Evolutionary conservation across 225 moss, liverwort and hornwort species (phyloP).

Genomic region (Neckera pumila): DNA sequence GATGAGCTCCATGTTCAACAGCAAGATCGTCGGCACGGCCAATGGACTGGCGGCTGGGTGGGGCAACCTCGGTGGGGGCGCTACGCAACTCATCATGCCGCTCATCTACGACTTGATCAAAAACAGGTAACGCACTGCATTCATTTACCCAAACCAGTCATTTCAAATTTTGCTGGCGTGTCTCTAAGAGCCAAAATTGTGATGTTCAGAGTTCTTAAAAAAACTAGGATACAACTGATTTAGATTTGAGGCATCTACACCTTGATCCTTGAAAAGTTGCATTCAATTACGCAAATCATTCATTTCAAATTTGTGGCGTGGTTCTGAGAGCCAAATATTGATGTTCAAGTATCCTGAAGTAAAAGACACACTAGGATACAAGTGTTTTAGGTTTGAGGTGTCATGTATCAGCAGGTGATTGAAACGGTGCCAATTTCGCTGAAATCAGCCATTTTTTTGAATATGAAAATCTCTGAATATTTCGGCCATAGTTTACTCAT

Average conservation of each 20-base stretch:
- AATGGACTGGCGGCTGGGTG: constrained; percentile 79
- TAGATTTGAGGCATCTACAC: not conserved
- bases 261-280: constrained; percentile 24
- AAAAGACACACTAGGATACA: not conserved
- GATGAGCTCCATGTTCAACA: constrained; percentile 95
- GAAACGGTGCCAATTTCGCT: not conserved
- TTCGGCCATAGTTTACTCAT: not conserved
- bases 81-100: constrained; percentile 86
- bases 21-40: constrained; percentile 68
- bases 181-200: not conserved
- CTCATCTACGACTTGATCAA: constrained; percentile 54
- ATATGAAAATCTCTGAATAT: not conserved
- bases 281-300: not conserved
- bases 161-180: not conserved
- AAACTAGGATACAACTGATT: not conserved
- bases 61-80: constrained; percentile 84
- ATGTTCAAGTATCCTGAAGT: too few species aligned
- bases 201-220: not conserved
- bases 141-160: not conserved
- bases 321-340: not conserved
- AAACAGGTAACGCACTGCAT: not conserved
- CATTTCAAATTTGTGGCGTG: not conserved
- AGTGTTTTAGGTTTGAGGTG: not conserved
- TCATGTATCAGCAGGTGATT: not conserved
- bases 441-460: too few species aligned